Base-by-base conservation (phyloP, 805 yeast genomes). In the Wickerhamiella brachini region DNA sequence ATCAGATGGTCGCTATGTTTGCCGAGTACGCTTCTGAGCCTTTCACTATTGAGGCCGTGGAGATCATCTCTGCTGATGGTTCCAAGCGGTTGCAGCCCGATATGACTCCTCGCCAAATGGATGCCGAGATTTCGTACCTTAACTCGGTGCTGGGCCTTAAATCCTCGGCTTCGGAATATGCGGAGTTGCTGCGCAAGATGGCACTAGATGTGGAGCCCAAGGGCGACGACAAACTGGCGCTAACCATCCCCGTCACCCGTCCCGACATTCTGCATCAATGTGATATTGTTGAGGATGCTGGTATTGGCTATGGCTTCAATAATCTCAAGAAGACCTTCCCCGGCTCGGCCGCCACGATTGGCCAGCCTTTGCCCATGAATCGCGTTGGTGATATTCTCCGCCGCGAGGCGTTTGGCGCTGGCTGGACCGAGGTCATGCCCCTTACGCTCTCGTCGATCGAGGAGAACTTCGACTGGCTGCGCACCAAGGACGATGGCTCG, bases 281-380 rank as follows among this genome's bases (percentile, higher is more conserved):
- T 75, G 99, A 93, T 70, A 82, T 93, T 58, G 85, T 93, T 95
- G 99, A 93, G 70, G 99, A 93, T 68, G 95, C 90, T 47, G 98
- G 96, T 47, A 83, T 93, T 64, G 94, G 87, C 29, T 93, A 87
- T 65, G 99, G 98, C 52, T 93, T 83, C 75, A 84, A 89, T 71
- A 87, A 85, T 65, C 75, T 93, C 63, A 77, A 76, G 56, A 86
- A 82, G 70, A 80, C 93, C 49, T 86, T 93, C 63, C 77, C 87
- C 57, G 75, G 86, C 31, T 81, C 81, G 52, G 78, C 95, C 9
- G 79, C 83, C 56, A 73, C 78, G 50, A 82, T 86, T 55, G 95
- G 95, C 22, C 75, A 83, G 51, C 88, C 97, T 44, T 77, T 90
- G 65, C 95, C 95, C 52, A 76, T 94, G 63, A 93, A 93, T 73